Conservation (phyloP, 2,329 filamentous ascomycete genomes). For the Trematosphaeria pertusa region DNA sequence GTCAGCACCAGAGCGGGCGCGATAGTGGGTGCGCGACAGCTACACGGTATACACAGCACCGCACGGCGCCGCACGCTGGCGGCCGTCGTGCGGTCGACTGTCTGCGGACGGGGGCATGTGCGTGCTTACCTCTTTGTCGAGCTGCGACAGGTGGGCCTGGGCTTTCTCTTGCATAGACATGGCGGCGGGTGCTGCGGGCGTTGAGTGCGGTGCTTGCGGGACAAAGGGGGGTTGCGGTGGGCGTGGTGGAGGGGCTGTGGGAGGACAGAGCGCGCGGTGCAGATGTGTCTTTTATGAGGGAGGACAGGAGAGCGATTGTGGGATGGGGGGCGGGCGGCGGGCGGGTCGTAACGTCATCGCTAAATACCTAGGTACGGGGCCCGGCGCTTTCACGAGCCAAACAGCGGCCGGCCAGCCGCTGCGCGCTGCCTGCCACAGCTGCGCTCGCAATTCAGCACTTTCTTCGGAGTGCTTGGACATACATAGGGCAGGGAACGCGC, state of each 20-base stretch:
- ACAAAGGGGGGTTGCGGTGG: slow-evolving; percentile 8
- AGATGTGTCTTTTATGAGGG: slow-evolving; percentile 13
- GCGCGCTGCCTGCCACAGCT: too few relatives aligned
- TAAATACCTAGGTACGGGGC: slow-evolving; percentile 44
- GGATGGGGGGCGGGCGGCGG: slow-evolving; percentile 31
- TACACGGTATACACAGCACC: too few relatives aligned
- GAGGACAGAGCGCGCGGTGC: slow-evolving; percentile 9
- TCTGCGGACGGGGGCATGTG: too few relatives aligned
- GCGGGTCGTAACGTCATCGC: slow-evolving; percentile 37
- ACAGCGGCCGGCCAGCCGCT: too few relatives aligned
- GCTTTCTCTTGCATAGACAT: slow-evolving; percentile 82
- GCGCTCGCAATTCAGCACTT: too few relatives aligned
- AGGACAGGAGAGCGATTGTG: slow-evolving; percentile 35
- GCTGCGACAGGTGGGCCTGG: slow-evolving; percentile 76
- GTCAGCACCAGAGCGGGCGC: slow-evolving; percentile 34
- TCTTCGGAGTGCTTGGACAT: too few relatives aligned
- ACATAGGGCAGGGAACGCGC: too few relatives aligned
- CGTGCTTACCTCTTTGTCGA: slow-evolving; percentile 79
- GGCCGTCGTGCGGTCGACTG: too few relatives aligned
- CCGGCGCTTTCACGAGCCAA: slow-evolving; percentile 41
- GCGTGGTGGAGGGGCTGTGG: slow-evolving; percentile 10
- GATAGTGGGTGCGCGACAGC: too few relatives aligned
- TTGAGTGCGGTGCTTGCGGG: slow-evolving; percentile 8
- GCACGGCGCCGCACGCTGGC: too few relatives aligned
- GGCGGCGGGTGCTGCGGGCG: slow-evolving; percentile 38